Percentiles rank a stretch among this genome's conserved stretches.
Evolutionary conservation across 345 rosid genomes (phyloP).

Genomic region (Arabidopsis suecica): DNA sequence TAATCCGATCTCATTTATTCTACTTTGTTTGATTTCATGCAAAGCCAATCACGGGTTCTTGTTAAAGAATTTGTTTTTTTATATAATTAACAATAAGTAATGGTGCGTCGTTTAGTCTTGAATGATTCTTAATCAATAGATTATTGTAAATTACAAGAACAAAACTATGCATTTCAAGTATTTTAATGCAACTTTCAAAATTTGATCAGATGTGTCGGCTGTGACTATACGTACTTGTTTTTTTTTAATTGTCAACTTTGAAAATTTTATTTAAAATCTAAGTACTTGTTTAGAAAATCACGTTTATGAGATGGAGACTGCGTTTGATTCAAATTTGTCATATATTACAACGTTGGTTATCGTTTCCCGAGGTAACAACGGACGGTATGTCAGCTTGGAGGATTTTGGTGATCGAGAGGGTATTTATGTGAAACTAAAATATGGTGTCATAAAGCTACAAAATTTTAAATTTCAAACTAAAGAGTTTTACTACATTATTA

Average conservation of each 20-base stretch:
- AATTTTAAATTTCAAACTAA: conserved; percentile 42
- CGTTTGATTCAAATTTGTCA: conserved; percentile 29
- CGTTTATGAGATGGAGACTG: conserved; percentile 21
- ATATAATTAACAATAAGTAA: not conserved
- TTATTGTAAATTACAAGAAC: not conserved
- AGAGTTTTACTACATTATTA: conserved; percentile 8
- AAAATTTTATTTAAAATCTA: no score
- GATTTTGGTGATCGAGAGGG: conserved; percentile 14
- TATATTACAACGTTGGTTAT: conserved; percentile 4
- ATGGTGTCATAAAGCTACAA: conserved; percentile 35
- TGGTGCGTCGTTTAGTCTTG: conserved; percentile 15
- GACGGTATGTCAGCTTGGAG: conserved; percentile 14
- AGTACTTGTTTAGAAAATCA: conserved; percentile 16
- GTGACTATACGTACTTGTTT: conserved; percentile 7
- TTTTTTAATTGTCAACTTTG: not conserved
- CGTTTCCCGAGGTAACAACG: conserved; percentile 26
- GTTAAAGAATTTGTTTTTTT: not conserved
- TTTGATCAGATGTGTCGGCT: conserved; percentile 31
- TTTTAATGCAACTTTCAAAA: not conserved
- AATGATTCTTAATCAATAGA: not conserved
- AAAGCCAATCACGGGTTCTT: conserved; percentile 21
- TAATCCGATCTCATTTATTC: not conserved
- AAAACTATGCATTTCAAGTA: not conserved
- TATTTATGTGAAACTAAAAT: conserved; percentile 28
- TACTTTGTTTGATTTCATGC: not conserved